Conservation (phyloP, 306 rosid genomes). For the Comarum palustre region DNA sequence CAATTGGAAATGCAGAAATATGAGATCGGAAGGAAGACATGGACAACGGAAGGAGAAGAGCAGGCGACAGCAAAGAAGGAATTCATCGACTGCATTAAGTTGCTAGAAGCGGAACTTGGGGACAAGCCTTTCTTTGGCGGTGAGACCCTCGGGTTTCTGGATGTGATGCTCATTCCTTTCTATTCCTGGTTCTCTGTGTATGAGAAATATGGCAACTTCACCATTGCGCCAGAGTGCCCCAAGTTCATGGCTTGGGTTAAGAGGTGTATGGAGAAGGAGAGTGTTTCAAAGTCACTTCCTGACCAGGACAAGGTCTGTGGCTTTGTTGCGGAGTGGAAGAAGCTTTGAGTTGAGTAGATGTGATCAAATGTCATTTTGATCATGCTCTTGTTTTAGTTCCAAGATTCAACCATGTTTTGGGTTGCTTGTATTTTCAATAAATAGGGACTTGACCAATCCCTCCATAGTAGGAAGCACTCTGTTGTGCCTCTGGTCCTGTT, state of each 20-base stretch:
- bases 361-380: not conserved
- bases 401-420: not conserved
- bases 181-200: constrained; percentile 1
- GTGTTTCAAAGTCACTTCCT: constrained; percentile 32
- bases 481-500: not conserved
- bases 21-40: constrained; percentile 7
- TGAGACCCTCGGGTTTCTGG: constrained; percentile 10
- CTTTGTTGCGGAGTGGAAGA: constrained; percentile 18
- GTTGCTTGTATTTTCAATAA: not conserved
- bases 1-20: not conserved
- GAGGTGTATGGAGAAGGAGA: constrained; percentile 16
- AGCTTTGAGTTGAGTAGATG: constrained; percentile 16
- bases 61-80: constrained; percentile 26
- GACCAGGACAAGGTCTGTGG: constrained; percentile 23
- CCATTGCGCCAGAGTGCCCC: constrained; percentile 10
- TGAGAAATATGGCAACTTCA: constrained; percentile 22
- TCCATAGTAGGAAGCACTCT: not conserved
- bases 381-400: not conserved
- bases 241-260: constrained; percentile 18
- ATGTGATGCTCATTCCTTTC: constrained; percentile 20
- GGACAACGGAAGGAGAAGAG: constrained; percentile 25
- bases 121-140: constrained; percentile 30
- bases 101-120: constrained; percentile 30
- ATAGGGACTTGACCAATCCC: not conserved
- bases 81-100: constrained; percentile 16